phyloP scores from a whole-genome alignment of 140 eudicot species.

The Erigeron philadelphicus region DNA sequence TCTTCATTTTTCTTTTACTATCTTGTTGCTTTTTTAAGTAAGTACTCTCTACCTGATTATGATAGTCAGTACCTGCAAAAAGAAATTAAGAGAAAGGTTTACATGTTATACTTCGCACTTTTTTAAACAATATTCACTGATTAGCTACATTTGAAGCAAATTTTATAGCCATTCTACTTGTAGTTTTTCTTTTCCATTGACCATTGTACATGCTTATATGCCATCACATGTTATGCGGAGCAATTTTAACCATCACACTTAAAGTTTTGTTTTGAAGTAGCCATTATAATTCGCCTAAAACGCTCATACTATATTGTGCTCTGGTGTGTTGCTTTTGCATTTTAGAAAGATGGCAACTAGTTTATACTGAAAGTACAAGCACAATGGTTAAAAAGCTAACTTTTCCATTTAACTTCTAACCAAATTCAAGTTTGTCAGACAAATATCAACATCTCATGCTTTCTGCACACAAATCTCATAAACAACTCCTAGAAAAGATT shows the following conservation, averaged over 20 bases:
- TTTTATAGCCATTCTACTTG: slow-evolving; percentile 11
- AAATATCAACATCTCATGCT: neutral
- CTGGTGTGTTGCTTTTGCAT: no score
- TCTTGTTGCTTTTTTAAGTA: slow-evolving; percentile 60
- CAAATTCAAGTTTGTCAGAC: neutral
- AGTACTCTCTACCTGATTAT: slow-evolving; percentile 57
- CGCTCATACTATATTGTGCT: neutral
- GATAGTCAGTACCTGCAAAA: slow-evolving; percentile 43
- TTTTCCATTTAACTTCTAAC: neutral
- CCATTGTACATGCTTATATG: slow-evolving; percentile 17
- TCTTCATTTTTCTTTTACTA: slow-evolving; percentile 49
- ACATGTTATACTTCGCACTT: slow-evolving; percentile 10
- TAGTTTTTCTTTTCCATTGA: neutral
- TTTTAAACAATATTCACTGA: slow-evolving; percentile 13
- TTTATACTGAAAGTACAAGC: neutral
- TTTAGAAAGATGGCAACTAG: no score
- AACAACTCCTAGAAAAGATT: neutral
- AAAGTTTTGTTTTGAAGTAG: no score
- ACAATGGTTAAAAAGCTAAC: neutral
- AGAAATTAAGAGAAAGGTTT: slow-evolving; percentile 4
- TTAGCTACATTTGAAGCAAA: slow-evolving; percentile 4
- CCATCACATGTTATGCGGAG: neutral
- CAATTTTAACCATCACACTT: neutral
- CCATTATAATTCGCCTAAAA: no score
- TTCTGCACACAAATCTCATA: slow-evolving; percentile 7